Conservation (phyloP, 1,284 basidiomycete genomes). For the Inonotus obliquus region DNA sequence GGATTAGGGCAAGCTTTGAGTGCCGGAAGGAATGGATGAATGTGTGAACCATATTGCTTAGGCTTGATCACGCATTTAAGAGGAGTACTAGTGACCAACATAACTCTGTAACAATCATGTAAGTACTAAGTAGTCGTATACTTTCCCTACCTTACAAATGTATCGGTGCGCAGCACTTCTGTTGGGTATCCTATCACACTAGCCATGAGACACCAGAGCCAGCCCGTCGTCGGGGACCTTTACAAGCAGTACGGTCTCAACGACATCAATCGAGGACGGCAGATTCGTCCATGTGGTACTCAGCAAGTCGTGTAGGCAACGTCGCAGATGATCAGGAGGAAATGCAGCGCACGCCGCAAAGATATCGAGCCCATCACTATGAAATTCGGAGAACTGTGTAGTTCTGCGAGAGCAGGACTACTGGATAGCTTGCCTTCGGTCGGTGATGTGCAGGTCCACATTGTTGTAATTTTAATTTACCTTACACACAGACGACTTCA, state of each 20-base stretch:
- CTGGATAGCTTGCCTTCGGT: not conserved
- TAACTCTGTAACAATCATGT: too few species aligned
- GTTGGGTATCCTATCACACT: too few species aligned
- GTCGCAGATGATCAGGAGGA: too few species aligned
- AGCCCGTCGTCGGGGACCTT: not conserved
- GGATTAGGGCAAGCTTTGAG: too few species aligned
- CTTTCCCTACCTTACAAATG: too few species aligned
- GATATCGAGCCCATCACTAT: not conserved
- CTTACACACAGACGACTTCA: not conserved
- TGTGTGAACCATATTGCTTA: too few species aligned
- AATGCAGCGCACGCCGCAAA: not conserved
- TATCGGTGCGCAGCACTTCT: too few species aligned
- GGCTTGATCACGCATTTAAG: too few species aligned
- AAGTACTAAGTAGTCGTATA: too few species aligned
- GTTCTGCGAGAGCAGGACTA: not conserved
- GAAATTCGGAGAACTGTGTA: not conserved
- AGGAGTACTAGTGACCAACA: too few species aligned
- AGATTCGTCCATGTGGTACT: not conserved
- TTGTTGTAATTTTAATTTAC: not conserved
- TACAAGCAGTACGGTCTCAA: not conserved
- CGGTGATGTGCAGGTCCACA: not conserved
- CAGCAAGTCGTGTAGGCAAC: not conserved
- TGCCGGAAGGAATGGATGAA: too few species aligned
- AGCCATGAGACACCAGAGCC: too few species aligned
- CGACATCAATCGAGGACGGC: not conserved